These are phyloP conservation scores for Viola odorata DNA, from an alignment of 345 rosid genomes.

Conservation along the genomic window DNA sequence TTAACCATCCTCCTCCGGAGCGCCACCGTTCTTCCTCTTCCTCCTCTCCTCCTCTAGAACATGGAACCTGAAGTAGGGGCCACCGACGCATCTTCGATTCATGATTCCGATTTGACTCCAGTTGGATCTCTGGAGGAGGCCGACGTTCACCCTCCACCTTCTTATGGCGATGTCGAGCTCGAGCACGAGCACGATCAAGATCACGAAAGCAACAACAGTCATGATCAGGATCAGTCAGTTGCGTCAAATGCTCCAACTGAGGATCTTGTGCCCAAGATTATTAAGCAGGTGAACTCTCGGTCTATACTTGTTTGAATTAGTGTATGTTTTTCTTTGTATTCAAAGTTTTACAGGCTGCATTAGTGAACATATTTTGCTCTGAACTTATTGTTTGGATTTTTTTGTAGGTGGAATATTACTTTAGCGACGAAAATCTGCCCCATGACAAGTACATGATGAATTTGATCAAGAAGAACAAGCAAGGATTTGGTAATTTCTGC, in stretches of 20 bases:
- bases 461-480: conserved; percentile 65
- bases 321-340: neutral
- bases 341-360: neutral
- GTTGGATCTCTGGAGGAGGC: conserved; percentile 20
- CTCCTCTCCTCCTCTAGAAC: neutral
- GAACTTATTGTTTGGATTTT: neutral
- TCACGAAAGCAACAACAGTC: neutral
- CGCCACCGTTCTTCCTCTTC: conserved; percentile 18
- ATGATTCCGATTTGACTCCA: conserved; percentile 9
- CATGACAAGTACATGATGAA: conserved; percentile 64
- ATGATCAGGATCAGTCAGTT: conserved; percentile 8
- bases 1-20: neutral
- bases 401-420: conserved; percentile 83
- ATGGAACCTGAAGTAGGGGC: neutral
- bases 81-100: neutral
- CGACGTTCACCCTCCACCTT: conserved; percentile 14
- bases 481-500: conserved; percentile 64
- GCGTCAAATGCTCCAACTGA: conserved; percentile 10
- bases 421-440: conserved; percentile 84
- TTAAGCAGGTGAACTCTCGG: conserved; percentile 17
- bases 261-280: conserved; percentile 19
- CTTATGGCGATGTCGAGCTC: conserved; percentile 11
- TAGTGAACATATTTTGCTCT: neutral
- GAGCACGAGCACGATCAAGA: conserved; percentile 6
- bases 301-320: neutral